Evolutionary conservation across 1,284 basidiomycete genomes (phyloP), one percentile per base, ranked within the genome.

Genomic region (Irpex lacteus): DNA sequence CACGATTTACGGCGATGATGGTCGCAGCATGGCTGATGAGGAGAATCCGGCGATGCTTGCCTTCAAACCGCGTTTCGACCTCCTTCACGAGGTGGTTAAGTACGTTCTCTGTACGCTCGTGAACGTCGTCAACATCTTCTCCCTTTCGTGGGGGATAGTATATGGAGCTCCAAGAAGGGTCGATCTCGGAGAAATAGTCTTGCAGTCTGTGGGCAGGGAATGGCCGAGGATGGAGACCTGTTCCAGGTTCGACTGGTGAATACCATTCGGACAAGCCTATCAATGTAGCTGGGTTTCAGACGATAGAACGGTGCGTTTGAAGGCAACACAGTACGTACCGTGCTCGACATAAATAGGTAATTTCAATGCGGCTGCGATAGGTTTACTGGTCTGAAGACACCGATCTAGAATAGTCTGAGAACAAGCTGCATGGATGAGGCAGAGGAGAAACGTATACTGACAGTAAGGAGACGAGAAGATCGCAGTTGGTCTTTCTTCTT

Each of bases 191-290:
- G 72, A 90, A 86, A 76, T 84, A 82, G 1, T 75, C 55, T 11
- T 77, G 77, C 15, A 93, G 79, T 26, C 78, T 76, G 8, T 78
- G 58, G 47, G 91, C 84, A 37, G 81, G 72, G 37, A 79, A 78
- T 11, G 89, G 87, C 21, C 89, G 84, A n/a, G 89, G 89, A 72
- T 92, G 90, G 47, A 94, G 78, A 59, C 90, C 87, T 6, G 89
- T 89, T 7, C 84, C 83, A 0, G 85, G 84, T 5, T 73, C 76
- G 21, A 86, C 91, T 34, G 89, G 91, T 2, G 90, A 91, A 74
- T 91, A 95, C 93, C 93, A 95, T 75, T 95, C 94, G 4, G 86
- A 84, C 8, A 95, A 73, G 7, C 93, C 93, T 91, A 69, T 1
- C 50, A 36, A 11, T 4, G 37, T 13, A 40, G 13, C 56, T 32